These are phyloP conservation scores for Misopates orontium DNA, from an alignment of 257 asterid species.

Conservation along the genomic window DNA sequence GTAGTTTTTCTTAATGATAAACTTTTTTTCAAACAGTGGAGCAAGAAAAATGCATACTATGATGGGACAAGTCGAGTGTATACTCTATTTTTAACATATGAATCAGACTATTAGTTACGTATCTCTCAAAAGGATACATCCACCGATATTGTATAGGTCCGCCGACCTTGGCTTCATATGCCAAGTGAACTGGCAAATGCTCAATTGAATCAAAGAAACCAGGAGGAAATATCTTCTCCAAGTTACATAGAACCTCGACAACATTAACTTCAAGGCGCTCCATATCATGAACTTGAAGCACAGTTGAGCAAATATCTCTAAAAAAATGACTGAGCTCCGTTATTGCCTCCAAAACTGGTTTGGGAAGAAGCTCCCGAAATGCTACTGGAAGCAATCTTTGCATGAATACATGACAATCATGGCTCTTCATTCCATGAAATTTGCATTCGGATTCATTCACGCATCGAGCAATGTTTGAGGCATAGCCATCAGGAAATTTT, in stretches of 20 bases:
- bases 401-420: no score
- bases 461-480: neutral
- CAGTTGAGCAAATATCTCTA: neutral
- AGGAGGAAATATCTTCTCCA: no score
- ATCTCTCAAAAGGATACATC: neutral
- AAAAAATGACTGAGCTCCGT: no score
- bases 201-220: no score
- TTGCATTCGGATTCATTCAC: neutral
- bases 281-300: neutral
- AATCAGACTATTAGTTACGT: no score
- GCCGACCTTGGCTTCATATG: no score
- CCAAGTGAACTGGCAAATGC: no score
- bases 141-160: constrained; percentile 1
- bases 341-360: neutral
- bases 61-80: no score
- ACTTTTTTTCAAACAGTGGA: no score
- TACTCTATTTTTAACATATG: no score
- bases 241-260: neutral
- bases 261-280: neutral
- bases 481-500: constrained; percentile 2
- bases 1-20: no score
- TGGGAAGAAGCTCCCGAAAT: neutral
- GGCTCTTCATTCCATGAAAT: constrained; percentile 1
- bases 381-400: neutral
- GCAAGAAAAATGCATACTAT: no score